Evolutionary conservation across 2,329 filamentous ascomycete genomes (phyloP).

Genomic region (Lasiodiplodia citricola): DNA sequence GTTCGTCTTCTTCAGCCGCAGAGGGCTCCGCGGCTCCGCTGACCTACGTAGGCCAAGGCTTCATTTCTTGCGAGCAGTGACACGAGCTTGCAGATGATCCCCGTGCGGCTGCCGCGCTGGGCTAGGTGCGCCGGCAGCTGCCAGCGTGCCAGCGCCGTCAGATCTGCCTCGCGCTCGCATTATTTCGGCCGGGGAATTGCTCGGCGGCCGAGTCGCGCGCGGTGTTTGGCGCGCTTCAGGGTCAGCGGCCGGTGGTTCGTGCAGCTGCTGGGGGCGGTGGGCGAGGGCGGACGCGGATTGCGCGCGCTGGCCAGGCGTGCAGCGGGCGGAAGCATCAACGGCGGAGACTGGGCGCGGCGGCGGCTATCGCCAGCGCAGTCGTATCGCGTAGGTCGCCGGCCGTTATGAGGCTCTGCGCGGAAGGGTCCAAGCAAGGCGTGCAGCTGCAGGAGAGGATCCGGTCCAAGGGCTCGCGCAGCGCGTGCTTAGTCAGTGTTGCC

Average conservation of each 20-base stretch:
- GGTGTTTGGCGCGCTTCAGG: background rate
- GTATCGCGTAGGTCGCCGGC: background rate
- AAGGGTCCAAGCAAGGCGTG: conserved; percentile 27
- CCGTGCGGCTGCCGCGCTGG: conserved; percentile 18
- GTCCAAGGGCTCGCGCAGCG: background rate
- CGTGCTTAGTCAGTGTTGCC: background rate
- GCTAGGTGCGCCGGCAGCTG: conserved; percentile 18
- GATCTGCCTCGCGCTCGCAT: conserved; percentile 9
- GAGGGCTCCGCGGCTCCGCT: background rate
- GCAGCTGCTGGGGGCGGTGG: background rate
- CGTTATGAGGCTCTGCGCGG: conserved; percentile 17
- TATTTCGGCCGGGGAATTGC: conserved; percentile 20
- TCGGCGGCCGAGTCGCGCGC: conserved; percentile 12
- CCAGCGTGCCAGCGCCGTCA: conserved; percentile 6
- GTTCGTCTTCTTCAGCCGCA: conserved; percentile 20
- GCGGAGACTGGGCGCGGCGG: background rate
- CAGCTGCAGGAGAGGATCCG: background rate
- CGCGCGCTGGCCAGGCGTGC: background rate
- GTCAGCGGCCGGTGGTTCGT: background rate
- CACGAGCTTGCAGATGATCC: conserved; percentile 25
- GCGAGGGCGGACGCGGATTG: background rate
- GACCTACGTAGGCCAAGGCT: conserved; percentile 25
- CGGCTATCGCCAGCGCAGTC: background rate
- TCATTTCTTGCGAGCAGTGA: conserved; percentile 17
- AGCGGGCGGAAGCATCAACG: background rate